Percentiles rank a stretch among this genome's conserved stretches.
Evolutionary conservation across 148 eudicot species (phyloP).

Genomic region (Chenopodium quinoa): DNA sequence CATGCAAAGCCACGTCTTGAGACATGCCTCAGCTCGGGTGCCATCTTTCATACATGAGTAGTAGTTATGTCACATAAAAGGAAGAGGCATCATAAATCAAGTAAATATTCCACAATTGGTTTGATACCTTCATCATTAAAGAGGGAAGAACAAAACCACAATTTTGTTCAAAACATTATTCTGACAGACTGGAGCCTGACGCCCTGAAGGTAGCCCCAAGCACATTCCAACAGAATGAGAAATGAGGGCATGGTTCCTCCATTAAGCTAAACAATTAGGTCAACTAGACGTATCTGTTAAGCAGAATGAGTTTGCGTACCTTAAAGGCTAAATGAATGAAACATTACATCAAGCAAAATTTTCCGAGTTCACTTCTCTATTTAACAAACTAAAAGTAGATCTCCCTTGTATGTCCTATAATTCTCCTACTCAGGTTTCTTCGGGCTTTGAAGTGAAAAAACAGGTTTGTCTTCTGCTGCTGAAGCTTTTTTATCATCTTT

Average conservation of each 20-base stretch:
- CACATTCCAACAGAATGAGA: neutral
- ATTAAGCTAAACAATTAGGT: neutral
- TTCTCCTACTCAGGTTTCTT: constrained; percentile 14
- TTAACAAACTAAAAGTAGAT: constrained; percentile 1
- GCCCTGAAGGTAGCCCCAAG: neutral
- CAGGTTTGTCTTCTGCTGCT: constrained; percentile 30
- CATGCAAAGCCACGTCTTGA: no score
- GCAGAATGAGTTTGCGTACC: neutral
- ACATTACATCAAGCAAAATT: constrained; percentile 13
- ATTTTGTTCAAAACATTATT: neutral
- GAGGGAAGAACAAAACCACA: neutral
- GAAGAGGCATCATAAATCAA: neutral
- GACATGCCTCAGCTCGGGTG: no score
- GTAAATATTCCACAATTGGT: neutral
- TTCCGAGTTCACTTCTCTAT: neutral
- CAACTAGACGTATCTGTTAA: constrained; percentile 10
- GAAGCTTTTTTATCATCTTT: constrained; percentile 11
- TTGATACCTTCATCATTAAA: neutral
- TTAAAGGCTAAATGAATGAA: constrained; percentile 5
- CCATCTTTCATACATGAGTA: no score
- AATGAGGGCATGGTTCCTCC: neutral
- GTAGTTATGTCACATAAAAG: neutral
- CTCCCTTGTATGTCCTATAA: neutral
- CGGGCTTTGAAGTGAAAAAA: constrained; percentile 53
- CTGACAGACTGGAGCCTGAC: neutral